These are phyloP conservation scores for Ceratocystiopsis minuta DNA, from an alignment of 2,329 filamentous ascomycete species.

Conservation along the genomic window DNA sequence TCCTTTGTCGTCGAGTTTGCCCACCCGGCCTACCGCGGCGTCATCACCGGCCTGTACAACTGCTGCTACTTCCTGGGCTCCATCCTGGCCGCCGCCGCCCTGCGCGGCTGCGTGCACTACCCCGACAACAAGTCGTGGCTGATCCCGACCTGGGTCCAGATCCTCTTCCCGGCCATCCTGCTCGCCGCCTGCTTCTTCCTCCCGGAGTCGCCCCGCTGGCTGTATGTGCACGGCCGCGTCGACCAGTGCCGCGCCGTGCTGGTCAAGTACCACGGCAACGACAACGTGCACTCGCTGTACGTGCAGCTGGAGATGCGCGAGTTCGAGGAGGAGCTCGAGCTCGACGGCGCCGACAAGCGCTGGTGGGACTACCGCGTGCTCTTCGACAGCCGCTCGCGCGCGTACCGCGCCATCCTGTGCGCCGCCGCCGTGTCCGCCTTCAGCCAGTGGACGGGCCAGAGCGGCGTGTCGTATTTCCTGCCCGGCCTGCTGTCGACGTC, in stretches of 20 bases:
- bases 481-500: conserved; percentile 3
- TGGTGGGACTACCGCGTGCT: conserved; percentile 28
- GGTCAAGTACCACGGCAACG: conserved; percentile 35
- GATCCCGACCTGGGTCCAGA: conserved; percentile 8
- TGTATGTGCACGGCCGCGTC: conserved; percentile 9
- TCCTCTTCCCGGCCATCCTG: conserved; percentile 15
- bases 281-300: conserved; percentile 19
- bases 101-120: conserved; percentile 4
- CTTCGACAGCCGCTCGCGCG: conserved; percentile 17
- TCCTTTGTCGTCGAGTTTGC: conserved; percentile 7
- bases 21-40: conserved; percentile 5
- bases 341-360: conserved; percentile 23
- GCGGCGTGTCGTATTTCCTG: conserved; percentile 30
- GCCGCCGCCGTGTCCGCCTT: conserved; percentile 25
- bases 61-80: conserved; percentile 5
- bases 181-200: conserved; percentile 8
- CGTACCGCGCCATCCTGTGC: conserved; percentile 24
- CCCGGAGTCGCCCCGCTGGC: conserved; percentile 14
- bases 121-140: conserved; percentile 1
- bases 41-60: conserved; percentile 7
- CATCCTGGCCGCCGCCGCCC: conserved; percentile 2
- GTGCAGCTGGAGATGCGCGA: conserved; percentile 11
- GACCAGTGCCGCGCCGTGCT: conserved; percentile 8
- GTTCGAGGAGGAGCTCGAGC: conserved; percentile 16
- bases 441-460: conserved; percentile 27